Evolutionary conservation across 805 yeast genomes (phyloP).

Genomic region (Ogataea minuta): DNA sequence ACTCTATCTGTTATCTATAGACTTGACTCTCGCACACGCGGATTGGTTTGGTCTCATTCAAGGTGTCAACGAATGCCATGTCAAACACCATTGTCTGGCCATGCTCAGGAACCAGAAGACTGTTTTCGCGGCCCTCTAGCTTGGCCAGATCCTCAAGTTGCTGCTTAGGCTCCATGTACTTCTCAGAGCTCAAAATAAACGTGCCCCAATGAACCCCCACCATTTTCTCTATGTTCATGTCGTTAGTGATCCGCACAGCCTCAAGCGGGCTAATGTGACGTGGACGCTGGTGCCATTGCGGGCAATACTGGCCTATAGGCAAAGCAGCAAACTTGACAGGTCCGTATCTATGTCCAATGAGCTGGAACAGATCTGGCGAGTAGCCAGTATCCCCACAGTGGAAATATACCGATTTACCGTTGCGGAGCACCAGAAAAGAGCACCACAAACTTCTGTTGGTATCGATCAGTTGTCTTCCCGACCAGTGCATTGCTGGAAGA

Average conservation of each 20-base stretch:
- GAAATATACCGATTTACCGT: slow-evolving; percentile 70
- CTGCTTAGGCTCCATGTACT: slow-evolving; percentile 78
- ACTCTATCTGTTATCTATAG: slow-evolving; percentile 4
- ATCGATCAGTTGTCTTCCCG: slow-evolving; percentile 80
- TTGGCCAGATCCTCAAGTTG: slow-evolving; percentile 51
- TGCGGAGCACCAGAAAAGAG: slow-evolving; percentile 67
- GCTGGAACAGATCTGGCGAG: slow-evolving; percentile 63
- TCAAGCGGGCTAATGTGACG: slow-evolving; percentile 85
- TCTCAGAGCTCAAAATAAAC: slow-evolving; percentile 83
- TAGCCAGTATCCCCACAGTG: slow-evolving; percentile 98
- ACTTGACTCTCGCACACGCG: slow-evolving; percentile 16
- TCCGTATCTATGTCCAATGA: slow-evolving; percentile 66
- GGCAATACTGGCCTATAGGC: slow-evolving; percentile 95
- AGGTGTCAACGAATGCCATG: slow-evolving; percentile 25
- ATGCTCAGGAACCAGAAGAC: slow-evolving; percentile 64
- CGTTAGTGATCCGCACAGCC: slow-evolving; percentile 63
- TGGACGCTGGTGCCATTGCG: slow-evolving; percentile 90
- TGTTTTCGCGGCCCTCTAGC: slow-evolving; percentile 33
- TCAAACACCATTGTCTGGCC: slow-evolving; percentile 68
- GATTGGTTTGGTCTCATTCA: slow-evolving; percentile 14
- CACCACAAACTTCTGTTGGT: slow-evolving; percentile 86
- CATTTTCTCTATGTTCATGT: slow-evolving; percentile 57
- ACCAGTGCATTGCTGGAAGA: slow-evolving; percentile 97
- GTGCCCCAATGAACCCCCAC: slow-evolving; percentile 98
- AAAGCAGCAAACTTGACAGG: slow-evolving; percentile 65